phyloP scores from a whole-genome alignment of 345 rosid genomes.

The Anastatica hierochuntica region DNA sequence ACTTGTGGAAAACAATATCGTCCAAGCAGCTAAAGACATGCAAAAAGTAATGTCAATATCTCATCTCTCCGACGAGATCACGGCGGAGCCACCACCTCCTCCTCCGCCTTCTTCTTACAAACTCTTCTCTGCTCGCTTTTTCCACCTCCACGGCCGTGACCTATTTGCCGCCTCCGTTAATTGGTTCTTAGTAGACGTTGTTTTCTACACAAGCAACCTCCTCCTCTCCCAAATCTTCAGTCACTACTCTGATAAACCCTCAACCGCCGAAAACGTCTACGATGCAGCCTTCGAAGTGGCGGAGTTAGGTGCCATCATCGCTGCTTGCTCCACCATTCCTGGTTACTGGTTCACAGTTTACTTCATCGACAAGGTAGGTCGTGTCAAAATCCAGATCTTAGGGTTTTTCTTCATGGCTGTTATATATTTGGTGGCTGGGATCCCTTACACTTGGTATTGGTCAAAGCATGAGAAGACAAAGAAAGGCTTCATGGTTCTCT shows the following conservation, averaged over 20 bases:
- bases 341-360: slow-evolving; percentile 62
- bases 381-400: slow-evolving; percentile 48
- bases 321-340: slow-evolving; percentile 50
- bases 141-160: slow-evolving; percentile 53
- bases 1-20: slow-evolving; percentile 50
- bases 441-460: slow-evolving; percentile 38
- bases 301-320: slow-evolving; percentile 35
- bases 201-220: slow-evolving; percentile 58
- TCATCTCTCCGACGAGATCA: slow-evolving; percentile 35
- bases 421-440: slow-evolving; percentile 36
- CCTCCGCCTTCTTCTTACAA: slow-evolving; percentile 27
- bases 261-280: slow-evolving; percentile 10
- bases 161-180: slow-evolving; percentile 46
- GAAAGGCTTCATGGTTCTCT: slow-evolving; percentile 40
- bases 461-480: neutral
- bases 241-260: neutral
- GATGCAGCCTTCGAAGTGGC: slow-evolving; percentile 39
- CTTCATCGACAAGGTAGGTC: slow-evolving; percentile 56
- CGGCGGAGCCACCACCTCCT: neutral
- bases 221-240: slow-evolving; percentile 48
- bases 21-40: slow-evolving; percentile 68
- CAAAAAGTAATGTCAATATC: slow-evolving; percentile 37
- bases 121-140: slow-evolving; percentile 50
- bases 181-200: slow-evolving; percentile 65
- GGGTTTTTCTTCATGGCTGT: slow-evolving; percentile 62